Evolutionary conservation across 2,329 filamentous ascomycete genomes (phyloP), one percentile per base, ranked within the genome.

Genomic region (Pseudonectria foliicola): DNA sequence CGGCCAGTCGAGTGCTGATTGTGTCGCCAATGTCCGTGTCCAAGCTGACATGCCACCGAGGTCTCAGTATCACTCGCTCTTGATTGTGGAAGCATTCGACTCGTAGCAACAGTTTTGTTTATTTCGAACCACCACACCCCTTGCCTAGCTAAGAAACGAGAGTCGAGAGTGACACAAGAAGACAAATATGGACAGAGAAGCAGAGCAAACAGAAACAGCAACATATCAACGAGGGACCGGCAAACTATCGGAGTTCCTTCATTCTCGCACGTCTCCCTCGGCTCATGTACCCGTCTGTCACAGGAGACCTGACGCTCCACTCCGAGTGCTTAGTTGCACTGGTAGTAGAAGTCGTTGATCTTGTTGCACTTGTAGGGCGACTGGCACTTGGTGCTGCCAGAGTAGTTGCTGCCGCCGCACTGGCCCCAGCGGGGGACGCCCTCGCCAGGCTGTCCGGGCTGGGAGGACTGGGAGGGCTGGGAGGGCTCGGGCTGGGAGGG

Each of bases 341-440:
- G 64, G 12, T 36, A 60, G 53, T 66, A 68, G 42, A 46, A 67
- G 28, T 54, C 50, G 49, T 67, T 68, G 35, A 52, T 25, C 31
- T 50, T 53, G 27, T 44, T 52, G 53, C 64, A 68, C 13, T 52
- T 63, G 23, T 37, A 57, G 10, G 56, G 56, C 13, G 52, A 44
- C 16, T 39, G 52, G 43, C 65, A 68, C 4, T 36, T 42, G 3
- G 52, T 64, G 25, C 58, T 48, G 14, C 65, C 64, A 11, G 31
- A 54, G 40, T 47, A 67, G 23, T 48, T 53, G 29, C 13, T 39
- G 5, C 64, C 62, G 13, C 60, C 63, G 28, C 63, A 67, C 45
- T 65, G 61, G 5, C 51, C 59, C 31, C 50, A 66, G 31, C 51
- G 53, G 4, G 47, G 45, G 10, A 51, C 48, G 13, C 30, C 42